Percentiles rank a stretch among this genome's conserved stretches.
These are phyloP conservation scores for Polytrichum formosum DNA, from an alignment of 225 moss, liverwort and hornwort species.

Conservation along the genomic window DNA sequence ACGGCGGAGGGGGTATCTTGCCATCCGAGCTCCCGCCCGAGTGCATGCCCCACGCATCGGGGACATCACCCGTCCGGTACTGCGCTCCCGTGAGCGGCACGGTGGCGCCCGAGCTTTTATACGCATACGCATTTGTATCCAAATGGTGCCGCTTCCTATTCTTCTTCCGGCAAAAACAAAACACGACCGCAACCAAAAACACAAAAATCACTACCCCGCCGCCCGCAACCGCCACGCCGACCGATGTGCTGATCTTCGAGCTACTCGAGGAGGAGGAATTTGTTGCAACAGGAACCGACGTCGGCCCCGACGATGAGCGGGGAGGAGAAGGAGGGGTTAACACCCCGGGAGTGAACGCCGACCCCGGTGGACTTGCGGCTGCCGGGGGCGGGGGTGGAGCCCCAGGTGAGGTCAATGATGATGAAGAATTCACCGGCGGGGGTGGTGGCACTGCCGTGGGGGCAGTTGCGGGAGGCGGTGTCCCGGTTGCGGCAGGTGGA, in stretches of 20 bases:
- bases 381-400: not conserved
- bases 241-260: not conserved
- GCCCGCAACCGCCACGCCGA: slow-evolving; percentile 8
- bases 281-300: not conserved
- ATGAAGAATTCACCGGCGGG: not conserved
- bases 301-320: not conserved
- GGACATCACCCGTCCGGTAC: slow-evolving; percentile 22
- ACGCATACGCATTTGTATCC: slow-evolving; percentile 20
- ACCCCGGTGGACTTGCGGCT: slow-evolving; percentile 3
- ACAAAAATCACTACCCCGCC: slow-evolving; percentile 23
- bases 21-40: slow-evolving; percentile 26
- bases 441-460: not conserved
- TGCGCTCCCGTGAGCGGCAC: slow-evolving; percentile 40
- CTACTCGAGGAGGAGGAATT: not conserved
- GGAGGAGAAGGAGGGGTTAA: slow-evolving; percentile 4
- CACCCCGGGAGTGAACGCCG: not conserved
- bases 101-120: slow-evolving; percentile 36
- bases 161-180: slow-evolving; percentile 29
- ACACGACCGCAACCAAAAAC: slow-evolving; percentile 11
- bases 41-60: slow-evolving; percentile 35
- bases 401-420: slow-evolving; percentile 1
- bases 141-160: slow-evolving; percentile 1
- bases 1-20: slow-evolving; percentile 34
- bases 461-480: not conserved
- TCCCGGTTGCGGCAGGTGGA: not conserved